Evolutionary conservation across 805 yeast species (phyloP).

Genomic region (Candida tibetensis): DNA sequence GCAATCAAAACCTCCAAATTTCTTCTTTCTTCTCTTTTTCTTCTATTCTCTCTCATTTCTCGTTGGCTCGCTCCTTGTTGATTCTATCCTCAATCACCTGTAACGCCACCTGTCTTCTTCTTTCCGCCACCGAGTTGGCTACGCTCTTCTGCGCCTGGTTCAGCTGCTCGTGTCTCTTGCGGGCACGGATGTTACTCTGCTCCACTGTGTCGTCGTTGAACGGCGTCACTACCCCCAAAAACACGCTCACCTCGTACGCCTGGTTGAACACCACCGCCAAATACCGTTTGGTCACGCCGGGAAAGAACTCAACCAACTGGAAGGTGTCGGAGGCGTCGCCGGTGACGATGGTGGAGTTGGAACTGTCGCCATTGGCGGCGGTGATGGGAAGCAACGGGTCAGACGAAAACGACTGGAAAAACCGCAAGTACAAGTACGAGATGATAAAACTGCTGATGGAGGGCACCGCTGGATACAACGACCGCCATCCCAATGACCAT

Average conservation of each 20-base stretch:
- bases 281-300: constrained; percentile 52
- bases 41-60: too few relatives aligned
- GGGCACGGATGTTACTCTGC: constrained; percentile 69
- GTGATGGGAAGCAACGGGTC: constrained; percentile 55
- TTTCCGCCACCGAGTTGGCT: constrained; percentile 57
- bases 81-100: constrained; percentile 71
- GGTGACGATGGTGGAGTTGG: constrained; percentile 27
- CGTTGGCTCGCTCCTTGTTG: constrained; percentile 19
- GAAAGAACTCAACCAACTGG: constrained; percentile 81
- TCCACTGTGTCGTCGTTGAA: constrained; percentile 70
- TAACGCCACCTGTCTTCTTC: constrained; percentile 74
- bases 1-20: too few relatives aligned
- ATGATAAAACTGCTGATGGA: constrained; percentile 57
- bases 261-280: constrained; percentile 49
- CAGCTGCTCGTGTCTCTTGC: constrained; percentile 52
- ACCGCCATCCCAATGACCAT: constrained; percentile 33
- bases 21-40: too few relatives aligned
- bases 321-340: constrained; percentile 94
- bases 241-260: constrained; percentile 33
- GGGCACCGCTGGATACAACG: constrained; percentile 54
- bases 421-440: constrained; percentile 77
- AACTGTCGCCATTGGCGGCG: constrained; percentile 21
- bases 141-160: constrained; percentile 39
- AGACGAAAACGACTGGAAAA: constrained; percentile 57
- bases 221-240: constrained; percentile 52